Evolutionary conservation across 306 rosid species (phyloP), one percentile per base, ranked within the genome.

Genomic region (Coriaria nepalensis): DNA sequence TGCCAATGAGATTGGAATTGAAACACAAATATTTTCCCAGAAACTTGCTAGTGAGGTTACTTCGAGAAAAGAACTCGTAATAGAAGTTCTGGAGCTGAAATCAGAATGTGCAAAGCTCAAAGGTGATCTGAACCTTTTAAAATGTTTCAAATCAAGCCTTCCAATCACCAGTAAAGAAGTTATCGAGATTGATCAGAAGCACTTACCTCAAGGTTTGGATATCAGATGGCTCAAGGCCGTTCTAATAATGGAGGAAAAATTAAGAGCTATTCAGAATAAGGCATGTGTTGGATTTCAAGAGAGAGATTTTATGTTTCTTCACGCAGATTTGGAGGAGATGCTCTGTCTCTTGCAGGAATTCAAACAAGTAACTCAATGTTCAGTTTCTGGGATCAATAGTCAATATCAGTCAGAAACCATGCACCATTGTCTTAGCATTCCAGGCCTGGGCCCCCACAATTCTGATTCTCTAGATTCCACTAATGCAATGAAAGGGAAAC

Each of bases 31-130:
- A 34, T 57, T 85, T 60, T 53, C 87, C 38, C 57, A 68, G 72
- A 83, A 82, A 58, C 80, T 92, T 71, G 71, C 77, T 63, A 63
- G 79, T 12, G 98, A 92, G 80, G 72, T 86, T 59, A 68, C 80
- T 53, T 82, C 94, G 4, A 83, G 98, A 35, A 83, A 85, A 75
- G 72, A 46, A 50, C 68, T 92, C 42, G 71, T 74, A 38, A 78
- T 74, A 54, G 96, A 92, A 74, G 83, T 92, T 57, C 60, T 71
- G 40, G 59, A 57, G 34, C 70, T 85, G 65, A 77, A 82, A 68
- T 79, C 81, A 12, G 94, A 82, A 66, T 82, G 93, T 71, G 73
- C 76, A 51, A 74, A 71, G 66, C 68, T 92, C 50, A 92, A 80
- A 79, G 67, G 67, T 47, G 96, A 82, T 62, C 75, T 85, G 43